A percentile compares a stretch with the other conserved stretches of the same genome.
Conservation (phyloP, 192 early-diverging fungal genomes). For the Gigaspora rosea region DNA sequence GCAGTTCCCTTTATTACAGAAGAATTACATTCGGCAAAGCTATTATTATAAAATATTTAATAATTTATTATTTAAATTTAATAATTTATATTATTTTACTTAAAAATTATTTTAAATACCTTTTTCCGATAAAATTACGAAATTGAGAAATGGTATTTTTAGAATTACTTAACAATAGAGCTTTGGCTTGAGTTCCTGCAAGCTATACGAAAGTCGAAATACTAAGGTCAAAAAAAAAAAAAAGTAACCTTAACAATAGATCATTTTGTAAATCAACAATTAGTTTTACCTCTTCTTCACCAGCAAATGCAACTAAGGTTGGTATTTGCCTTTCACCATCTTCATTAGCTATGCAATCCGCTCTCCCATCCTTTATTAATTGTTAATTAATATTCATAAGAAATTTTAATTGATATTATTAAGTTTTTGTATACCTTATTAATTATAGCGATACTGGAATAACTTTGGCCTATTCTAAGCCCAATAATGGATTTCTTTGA, state of each 20-base stretch:
- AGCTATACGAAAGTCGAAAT: constrained; percentile 32
- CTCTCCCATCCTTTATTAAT: constrained; percentile 59
- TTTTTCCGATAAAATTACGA: constrained; percentile 80
- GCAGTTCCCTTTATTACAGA: constrained; percentile 45
- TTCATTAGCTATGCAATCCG: constrained; percentile 96
- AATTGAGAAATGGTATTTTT: constrained; percentile 91
- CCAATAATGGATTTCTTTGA: constrained; percentile 52
- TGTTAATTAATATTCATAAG: not conserved
- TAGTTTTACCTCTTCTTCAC: constrained; percentile 83
- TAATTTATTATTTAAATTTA: not conserved
- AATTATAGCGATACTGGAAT: constrained; percentile 79
- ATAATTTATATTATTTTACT: not conserved
- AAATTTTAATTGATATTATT: not conserved
- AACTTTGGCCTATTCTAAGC: constrained; percentile 77
- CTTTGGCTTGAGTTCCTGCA: constrained; percentile 72
- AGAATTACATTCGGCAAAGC: constrained; percentile 38
- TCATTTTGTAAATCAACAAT: not conserved
- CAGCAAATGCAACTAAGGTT: constrained; percentile 88
- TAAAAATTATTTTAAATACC: constrained; percentile 45
- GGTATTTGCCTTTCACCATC: constrained; percentile 97
- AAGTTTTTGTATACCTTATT: constrained; percentile 59
- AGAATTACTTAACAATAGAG: constrained; percentile 85
- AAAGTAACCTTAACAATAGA: not conserved
- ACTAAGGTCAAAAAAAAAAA: not conserved
- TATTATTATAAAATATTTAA: not conserved